Evolutionary conservation across 1,139 yeast species (phyloP), one percentile per base, ranked within the genome.

Genomic region (Debaryomycetaceae sp.): DNA sequence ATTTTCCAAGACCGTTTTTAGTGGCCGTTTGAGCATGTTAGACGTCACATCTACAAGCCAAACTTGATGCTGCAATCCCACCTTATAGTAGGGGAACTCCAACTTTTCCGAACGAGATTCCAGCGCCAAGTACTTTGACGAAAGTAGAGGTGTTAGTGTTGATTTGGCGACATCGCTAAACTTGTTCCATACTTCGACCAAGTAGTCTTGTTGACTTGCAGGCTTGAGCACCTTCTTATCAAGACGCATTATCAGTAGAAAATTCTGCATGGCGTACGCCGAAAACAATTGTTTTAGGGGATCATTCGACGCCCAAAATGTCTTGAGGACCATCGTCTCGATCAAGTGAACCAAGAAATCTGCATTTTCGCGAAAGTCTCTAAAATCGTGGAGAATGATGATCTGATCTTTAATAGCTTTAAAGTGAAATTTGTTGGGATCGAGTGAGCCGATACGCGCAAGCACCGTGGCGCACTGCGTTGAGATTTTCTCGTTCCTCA

Each of bases 181-280:
- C 29, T 59, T 58, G 10, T 64, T 56, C 93, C 95, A 82, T 2
- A 74, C 55, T 4, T 47, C 53, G 5, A 39, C 29, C 13, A 43
- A 39, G n/a, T 41, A 33, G 13, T 46, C 51, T 27, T 52, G 37
- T 27, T 52, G 37, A 43, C 39, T 45, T 27, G 30, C 31, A 7
- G 29, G 33, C 7, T 47, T 45, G 4, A 62, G 39, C 13, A 65
- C 59, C 34, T 57, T 51, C 4, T 54, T 46, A 29, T 62, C 68
- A 21, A 82, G 53, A 2, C 72, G 74, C 47, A 90, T 67, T 10
- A 77, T 69, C 36, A 74, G 73, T 30, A 90, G 53, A 28, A 80
- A 77, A 39, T 83, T 92, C 47, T 92, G 99, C 70, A 92, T 83
- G 0, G 92, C 83, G 51, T 72, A 81, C 0, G 96, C 95, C 22